Evolutionary conservation across 306 rosid species (phyloP).

Genomic region (Citrullus colocynthis): DNA sequence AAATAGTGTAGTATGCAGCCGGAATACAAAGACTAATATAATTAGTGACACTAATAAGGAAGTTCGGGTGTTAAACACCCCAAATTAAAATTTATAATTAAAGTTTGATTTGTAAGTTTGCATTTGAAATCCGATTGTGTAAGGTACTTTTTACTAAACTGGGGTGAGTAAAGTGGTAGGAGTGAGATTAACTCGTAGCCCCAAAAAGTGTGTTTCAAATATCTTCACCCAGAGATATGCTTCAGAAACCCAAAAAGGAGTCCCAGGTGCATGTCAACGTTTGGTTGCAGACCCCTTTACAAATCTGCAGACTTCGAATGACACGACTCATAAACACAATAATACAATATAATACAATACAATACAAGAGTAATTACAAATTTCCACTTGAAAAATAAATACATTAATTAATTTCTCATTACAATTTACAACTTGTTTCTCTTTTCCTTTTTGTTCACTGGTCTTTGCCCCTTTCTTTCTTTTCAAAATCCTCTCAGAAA

Average conservation of each 20-base stretch:
- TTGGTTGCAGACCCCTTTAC: slow-evolving; percentile 8
- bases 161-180: too few species aligned
- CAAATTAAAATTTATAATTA: too few species aligned
- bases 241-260: slow-evolving; percentile 26
- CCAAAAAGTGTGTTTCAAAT: slow-evolving; percentile 5
- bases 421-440: background rate
- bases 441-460: slow-evolving; percentile 4
- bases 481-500: slow-evolving; percentile 20
- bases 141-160: too few species aligned
- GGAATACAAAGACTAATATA: too few species aligned
- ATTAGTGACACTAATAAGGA: too few species aligned
- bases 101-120: too few species aligned
- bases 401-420: background rate
- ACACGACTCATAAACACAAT: slow-evolving; percentile 5
- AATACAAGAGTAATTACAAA: background rate
- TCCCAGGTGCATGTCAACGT: slow-evolving; percentile 58
- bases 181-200: background rate
- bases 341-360: background rate
- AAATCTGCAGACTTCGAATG: slow-evolving; percentile 16
- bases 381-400: too few species aligned
- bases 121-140: too few species aligned
- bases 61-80: too few species aligned
- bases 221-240: slow-evolving; percentile 35
- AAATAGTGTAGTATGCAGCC: too few species aligned
- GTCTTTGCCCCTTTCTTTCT: slow-evolving; percentile 3